Evolutionary conservation across 306 rosid genomes (phyloP).

Genomic region (Spatholobus suberectus): DNA sequence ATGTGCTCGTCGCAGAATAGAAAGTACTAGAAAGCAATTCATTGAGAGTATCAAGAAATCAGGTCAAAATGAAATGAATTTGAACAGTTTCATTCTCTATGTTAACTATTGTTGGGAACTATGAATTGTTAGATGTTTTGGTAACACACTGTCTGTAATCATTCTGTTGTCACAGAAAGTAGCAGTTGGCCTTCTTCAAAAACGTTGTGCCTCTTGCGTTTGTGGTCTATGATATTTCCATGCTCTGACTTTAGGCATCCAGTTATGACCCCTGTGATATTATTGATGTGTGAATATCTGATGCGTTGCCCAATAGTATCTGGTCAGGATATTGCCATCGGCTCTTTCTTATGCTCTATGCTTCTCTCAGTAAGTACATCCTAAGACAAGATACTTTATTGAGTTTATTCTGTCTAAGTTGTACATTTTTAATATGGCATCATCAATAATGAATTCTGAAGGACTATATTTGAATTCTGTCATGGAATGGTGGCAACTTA

Average conservation of each 20-base stretch:
- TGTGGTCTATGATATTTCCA: conserved; percentile 91
- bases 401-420: not conserved
- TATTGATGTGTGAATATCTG: conserved; percentile 89
- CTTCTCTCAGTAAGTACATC: conserved; percentile 79
- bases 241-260: conserved; percentile 92
- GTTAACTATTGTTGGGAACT: not conserved
- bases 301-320: conserved; percentile 80
- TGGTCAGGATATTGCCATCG: conserved; percentile 80
- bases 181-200: conserved; percentile 93
- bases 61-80: conserved; percentile 55
- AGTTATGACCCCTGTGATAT: conserved; percentile 82
- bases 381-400: not conserved
- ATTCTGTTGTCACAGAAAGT: conserved; percentile 61
- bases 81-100: conserved; percentile 13
- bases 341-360: conserved; percentile 85
- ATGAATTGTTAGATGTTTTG: conserved; percentile 27
- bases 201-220: conserved; percentile 80
- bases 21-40: conserved; percentile 69
- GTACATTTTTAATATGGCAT: conserved; percentile 6
- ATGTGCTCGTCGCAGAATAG: conserved; percentile 92
- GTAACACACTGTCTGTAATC: conserved; percentile 26
- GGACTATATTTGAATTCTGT: conserved; percentile 23
- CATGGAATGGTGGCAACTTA: not conserved
- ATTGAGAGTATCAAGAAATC: conserved; percentile 67
- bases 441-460: conserved; percentile 15